These are phyloP conservation scores for Medakamo hakoo DNA, from an alignment of 139 green algal genomes.

Conservation along the genomic window DNA sequence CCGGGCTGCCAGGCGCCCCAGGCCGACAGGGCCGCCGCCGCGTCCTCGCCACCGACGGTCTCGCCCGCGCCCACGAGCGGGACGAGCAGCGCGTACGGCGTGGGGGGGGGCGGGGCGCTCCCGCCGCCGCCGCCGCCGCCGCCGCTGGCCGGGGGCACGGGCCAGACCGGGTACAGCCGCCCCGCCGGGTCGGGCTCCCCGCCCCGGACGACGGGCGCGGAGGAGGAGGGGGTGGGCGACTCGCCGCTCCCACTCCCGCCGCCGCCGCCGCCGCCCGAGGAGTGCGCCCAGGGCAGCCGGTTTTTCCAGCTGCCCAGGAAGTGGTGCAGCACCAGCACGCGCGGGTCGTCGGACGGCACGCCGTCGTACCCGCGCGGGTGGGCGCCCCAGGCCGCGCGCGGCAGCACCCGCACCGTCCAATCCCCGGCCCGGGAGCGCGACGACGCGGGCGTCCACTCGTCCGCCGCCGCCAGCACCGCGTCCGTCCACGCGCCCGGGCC, in stretches of 20 bases:
- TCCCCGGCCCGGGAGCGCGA: slow-evolving; percentile 14
- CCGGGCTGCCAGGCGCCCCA: slow-evolving; percentile 61
- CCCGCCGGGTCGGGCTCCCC: not conserved
- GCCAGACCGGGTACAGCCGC: slow-evolving; percentile 47
- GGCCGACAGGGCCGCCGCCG: slow-evolving; percentile 29
- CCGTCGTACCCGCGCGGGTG: slow-evolving; percentile 27
- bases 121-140: too few species aligned
- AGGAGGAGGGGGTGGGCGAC: not conserved
- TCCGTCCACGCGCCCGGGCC: slow-evolving; percentile 72
- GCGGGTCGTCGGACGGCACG: slow-evolving; percentile 22
- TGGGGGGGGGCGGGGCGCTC: slow-evolving; percentile 28
- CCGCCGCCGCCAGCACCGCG: slow-evolving; percentile 42
- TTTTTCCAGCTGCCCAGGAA: slow-evolving; percentile 52
- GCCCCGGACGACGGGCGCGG: too few species aligned
- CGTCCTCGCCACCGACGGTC: slow-evolving; percentile 34
- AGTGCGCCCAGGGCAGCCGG: slow-evolving; percentile 4
- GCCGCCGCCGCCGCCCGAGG: not conserved
- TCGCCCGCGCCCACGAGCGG: slow-evolving; percentile 14
- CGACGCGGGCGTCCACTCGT: slow-evolving; percentile 7
- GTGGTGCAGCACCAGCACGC: slow-evolving; percentile 58
- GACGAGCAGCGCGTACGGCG: slow-evolving; percentile 54
- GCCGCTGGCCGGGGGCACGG: too few species aligned
- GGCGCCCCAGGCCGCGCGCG: slow-evolving; percentile 46
- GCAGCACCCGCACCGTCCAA: slow-evolving; percentile 57
- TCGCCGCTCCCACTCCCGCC: too few species aligned